These are phyloP conservation scores for Mycosphaerelloides madeirae DNA, from an alignment of 2,329 filamentous ascomycete species.

Conservation along the genomic window DNA sequence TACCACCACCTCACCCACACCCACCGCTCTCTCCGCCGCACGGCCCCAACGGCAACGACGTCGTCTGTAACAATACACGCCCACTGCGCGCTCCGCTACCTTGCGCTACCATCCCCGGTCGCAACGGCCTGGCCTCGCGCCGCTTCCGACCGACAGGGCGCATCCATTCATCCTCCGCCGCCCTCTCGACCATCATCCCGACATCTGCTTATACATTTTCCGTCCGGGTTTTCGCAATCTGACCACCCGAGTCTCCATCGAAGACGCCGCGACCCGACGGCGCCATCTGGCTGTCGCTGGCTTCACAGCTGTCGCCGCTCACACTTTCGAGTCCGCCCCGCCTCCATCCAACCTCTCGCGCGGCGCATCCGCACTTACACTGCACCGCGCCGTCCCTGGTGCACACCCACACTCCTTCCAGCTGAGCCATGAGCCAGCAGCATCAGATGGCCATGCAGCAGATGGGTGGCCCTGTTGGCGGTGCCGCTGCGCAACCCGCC, in stretches of 20 bases:
- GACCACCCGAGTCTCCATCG: no score
- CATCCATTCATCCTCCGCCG: no score
- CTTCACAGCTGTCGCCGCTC: no score
- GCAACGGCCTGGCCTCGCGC: background rate
- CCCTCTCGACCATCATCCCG: no score
- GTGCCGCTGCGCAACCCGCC: conserved; percentile 43
- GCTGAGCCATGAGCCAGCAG: conserved; percentile 52
- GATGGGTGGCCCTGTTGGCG: conserved; percentile 47
- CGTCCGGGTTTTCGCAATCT: background rate
- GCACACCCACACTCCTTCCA: no score
- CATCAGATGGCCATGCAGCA: conserved; percentile 63
- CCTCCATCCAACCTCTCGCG: conserved; percentile 2
- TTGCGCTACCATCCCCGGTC: background rate
- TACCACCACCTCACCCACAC: background rate
- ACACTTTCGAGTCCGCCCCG: background rate
- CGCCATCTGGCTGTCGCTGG: background rate
- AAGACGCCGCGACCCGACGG: no score
- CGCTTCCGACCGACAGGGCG: no score
- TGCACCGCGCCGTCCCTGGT: background rate
- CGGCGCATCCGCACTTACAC: background rate
- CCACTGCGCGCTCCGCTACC: background rate
- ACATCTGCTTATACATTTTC: background rate
- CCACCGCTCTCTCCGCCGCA: background rate
- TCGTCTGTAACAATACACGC: background rate
- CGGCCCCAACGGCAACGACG: background rate